phyloP scores from a whole-genome alignment of 2,329 filamentous ascomycete genomes.

The Ophiostoma ips region DNA sequence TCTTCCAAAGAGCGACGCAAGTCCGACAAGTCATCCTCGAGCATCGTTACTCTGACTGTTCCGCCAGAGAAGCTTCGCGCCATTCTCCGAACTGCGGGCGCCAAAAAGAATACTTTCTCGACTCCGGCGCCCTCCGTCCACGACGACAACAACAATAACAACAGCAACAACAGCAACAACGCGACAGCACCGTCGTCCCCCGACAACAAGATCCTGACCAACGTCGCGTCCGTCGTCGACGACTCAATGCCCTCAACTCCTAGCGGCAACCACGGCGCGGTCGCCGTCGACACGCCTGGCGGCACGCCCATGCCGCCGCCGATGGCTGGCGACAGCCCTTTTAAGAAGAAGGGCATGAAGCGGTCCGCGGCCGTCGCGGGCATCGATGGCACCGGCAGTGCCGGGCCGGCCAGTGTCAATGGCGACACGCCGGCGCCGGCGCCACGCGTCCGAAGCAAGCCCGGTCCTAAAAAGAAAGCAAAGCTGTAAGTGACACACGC shows the following conservation, averaged over 20 bases:
- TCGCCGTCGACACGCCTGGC: slow-evolving; percentile 29
- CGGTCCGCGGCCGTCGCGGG: slow-evolving; percentile 46
- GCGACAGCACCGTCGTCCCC: slow-evolving; percentile 16
- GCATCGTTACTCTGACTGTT: slow-evolving; percentile 39
- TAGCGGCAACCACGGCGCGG: slow-evolving; percentile 1
- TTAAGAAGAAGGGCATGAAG: slow-evolving; percentile 64
- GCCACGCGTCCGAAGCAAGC: slow-evolving; percentile 67
- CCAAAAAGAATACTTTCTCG: not conserved
- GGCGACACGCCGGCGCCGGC: slow-evolving; percentile 33
- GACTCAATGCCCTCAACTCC: slow-evolving; percentile 50
- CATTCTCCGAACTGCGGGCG: slow-evolving; percentile 25
- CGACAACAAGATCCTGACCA: slow-evolving; percentile 29
- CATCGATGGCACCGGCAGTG: slow-evolving; percentile 33
- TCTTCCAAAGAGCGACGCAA: slow-evolving; percentile 30
- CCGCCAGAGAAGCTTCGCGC: slow-evolving; percentile 35
- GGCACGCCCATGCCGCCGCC: slow-evolving; percentile 46
- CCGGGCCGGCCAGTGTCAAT: slow-evolving; percentile 23
- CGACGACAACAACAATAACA: slow-evolving; percentile 3
- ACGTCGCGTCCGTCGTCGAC: slow-evolving; percentile 23
- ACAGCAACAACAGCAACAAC: no score
- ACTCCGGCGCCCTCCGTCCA: not conserved
- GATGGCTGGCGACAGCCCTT: slow-evolving; percentile 27
- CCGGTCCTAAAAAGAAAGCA: slow-evolving; percentile 92
- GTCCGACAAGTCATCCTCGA: slow-evolving; percentile 21
- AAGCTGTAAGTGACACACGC: slow-evolving; percentile 53